These are phyloP conservation scores for Delonix regia DNA, from an alignment of 306 rosid species.

Conservation along the genomic window DNA sequence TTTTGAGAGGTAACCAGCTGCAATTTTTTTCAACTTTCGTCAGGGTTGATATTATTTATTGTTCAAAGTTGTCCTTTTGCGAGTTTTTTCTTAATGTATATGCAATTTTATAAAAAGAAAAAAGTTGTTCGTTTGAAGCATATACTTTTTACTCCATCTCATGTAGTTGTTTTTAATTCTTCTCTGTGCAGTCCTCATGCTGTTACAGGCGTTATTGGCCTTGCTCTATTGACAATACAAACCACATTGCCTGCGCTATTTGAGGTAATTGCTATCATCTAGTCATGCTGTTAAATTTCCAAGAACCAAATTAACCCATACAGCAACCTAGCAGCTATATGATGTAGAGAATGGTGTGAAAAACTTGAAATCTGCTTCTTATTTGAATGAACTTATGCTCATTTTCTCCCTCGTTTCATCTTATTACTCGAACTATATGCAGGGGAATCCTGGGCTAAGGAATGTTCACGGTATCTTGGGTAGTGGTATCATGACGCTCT, in stretches of 20 bases:
- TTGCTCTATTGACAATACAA: conserved; percentile 80
- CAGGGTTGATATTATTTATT: background rate
- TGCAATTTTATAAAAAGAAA: too few relatives aligned
- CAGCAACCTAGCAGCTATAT: background rate
- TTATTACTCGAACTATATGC: conserved; percentile 34
- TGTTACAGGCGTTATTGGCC: conserved; percentile 81
- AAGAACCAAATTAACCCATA: background rate
- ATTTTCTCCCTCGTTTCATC: background rate
- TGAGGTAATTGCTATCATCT: conserved; percentile 55
- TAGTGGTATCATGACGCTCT: conserved; percentile 86
- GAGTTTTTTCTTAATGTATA: too few relatives aligned
- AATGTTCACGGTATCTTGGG: conserved; percentile 85
- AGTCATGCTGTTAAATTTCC: background rate
- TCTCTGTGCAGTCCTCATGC: conserved; percentile 77
- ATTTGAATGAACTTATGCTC: background rate
- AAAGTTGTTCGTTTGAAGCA: background rate
- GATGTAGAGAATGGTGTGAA: background rate
- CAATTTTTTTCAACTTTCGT: background rate
- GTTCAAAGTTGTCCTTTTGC: background rate
- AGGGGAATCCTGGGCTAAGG: conserved; percentile 82
- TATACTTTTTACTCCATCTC: background rate
- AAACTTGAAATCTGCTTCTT: background rate
- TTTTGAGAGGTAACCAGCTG: conserved; percentile 65
- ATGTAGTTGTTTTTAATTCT: background rate
- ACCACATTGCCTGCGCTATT: conserved; percentile 72